Conservation (phyloP, 1,284 basidiomycete species). For the Cutaneotrichosporon curvatum region DNA sequence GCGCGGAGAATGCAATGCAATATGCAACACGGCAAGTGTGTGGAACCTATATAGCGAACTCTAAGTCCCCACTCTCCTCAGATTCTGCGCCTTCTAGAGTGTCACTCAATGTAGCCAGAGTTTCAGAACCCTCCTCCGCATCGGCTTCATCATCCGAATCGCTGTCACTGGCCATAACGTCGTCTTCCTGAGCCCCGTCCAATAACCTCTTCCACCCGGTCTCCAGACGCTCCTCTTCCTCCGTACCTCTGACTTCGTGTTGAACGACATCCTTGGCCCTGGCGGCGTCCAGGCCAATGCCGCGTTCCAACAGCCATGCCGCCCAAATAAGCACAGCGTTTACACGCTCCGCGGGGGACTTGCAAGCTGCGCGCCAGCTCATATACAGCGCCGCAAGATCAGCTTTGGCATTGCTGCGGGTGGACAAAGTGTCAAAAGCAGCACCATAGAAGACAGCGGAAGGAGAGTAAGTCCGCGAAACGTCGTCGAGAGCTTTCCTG, state of each 20-base stretch:
- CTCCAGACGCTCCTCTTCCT: slow-evolving; percentile 18
- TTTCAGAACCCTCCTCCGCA: slow-evolving; percentile 8
- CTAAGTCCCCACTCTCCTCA: slow-evolving; percentile 7
- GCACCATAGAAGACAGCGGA: slow-evolving; percentile 17
- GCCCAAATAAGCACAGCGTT: slow-evolving; percentile 24
- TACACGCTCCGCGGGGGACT: slow-evolving; percentile 14
- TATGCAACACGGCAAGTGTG: neutral
- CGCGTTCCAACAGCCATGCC: slow-evolving; percentile 19
- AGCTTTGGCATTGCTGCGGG: slow-evolving; percentile 7
- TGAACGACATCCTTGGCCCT: slow-evolving; percentile 15
- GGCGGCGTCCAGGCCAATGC: slow-evolving; percentile 23
- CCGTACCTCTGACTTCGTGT: slow-evolving; percentile 21
- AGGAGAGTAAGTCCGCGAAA: slow-evolving; percentile 22
- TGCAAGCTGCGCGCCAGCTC: slow-evolving; percentile 22
- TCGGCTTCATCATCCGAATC: slow-evolving; percentile 13
- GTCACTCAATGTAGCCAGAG: no score
- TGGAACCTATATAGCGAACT: slow-evolving; percentile 8
- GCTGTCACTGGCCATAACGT: slow-evolving; percentile 12
- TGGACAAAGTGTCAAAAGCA: slow-evolving; percentile 17
- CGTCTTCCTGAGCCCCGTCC: slow-evolving; percentile 15
- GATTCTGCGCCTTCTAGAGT: slow-evolving; percentile 8
- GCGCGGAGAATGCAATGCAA: no score
- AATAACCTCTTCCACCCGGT: slow-evolving; percentile 18
- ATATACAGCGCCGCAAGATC: slow-evolving; percentile 24
- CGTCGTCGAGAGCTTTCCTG: slow-evolving; percentile 1